Evolutionary conservation across 176 grass and related monocot species (phyloP), one percentile per base, ranked within the genome.

Genomic region (Zizania latifolia): DNA sequence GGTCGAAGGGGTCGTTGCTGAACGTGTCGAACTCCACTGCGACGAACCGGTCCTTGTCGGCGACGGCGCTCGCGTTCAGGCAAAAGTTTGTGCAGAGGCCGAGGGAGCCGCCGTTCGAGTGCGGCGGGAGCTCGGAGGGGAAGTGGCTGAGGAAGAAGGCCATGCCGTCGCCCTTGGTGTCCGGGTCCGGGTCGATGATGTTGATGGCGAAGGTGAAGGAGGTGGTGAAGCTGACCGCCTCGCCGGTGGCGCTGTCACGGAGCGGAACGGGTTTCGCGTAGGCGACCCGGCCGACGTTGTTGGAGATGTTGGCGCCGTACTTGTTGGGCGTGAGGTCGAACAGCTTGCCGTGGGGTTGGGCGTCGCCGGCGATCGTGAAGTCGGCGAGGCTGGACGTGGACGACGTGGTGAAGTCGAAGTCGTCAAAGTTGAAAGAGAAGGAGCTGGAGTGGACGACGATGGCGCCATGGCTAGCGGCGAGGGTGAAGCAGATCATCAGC

Each of bases 81-180:
- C n/a, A n/a, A n/a, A n/a, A n/a, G n/a, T n/a, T n/a, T n/a, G n/a
- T n/a, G n/a, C n/a, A n/a, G n/a, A n/a, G n/a, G n/a, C n/a, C n/a
- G n/a, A n/a, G n/a, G n/a, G n/a, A n/a, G n/a, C n/a, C n/a, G n/a
- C n/a, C n/a, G n/a, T n/a, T n/a, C n/a, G n/a, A n/a, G n/a, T n/a
- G n/a, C n/a, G n/a, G n/a, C n/a, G n/a, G n/a, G n/a, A n/a, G n/a
- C n/a, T n/a, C n/a, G n/a, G n/a, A n/a, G n/a, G n/a, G n/a, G n/a
- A n/a, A n/a, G n/a, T n/a, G n/a, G n/a, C n/a, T n/a, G 65, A 88
- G 79, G 76, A 83, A 83, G 85, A 88, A 88, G 40, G 85, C 85
- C 30, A 88, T 79, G 21, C 78, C 78, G 23, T 87, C 85, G 11
- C 78, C 84, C 33, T 11, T 44, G 16, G 21, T 6, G 16, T 31